phyloP scores from a whole-genome alignment of 2,329 filamentous ascomycete genomes.

The Colletotrichum sp. region DNA sequence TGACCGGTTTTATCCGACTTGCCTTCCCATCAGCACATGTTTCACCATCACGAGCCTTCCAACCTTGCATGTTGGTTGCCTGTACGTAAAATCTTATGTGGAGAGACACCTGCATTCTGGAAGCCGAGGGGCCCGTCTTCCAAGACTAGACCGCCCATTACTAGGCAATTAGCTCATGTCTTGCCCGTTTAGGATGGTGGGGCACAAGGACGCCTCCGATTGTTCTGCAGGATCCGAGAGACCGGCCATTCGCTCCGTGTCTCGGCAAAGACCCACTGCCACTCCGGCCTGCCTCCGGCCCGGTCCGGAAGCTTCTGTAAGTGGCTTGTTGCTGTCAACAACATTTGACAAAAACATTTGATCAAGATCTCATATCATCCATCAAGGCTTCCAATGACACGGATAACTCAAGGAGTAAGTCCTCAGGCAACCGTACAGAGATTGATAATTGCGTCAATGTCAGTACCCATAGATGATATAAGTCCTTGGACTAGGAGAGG shows the following conservation, averaged over 20 bases:
- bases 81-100: conserved; percentile 4
- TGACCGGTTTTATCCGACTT: background rate
- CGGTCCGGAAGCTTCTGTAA: background rate
- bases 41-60: conserved; percentile 18
- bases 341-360: background rate
- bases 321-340: background rate
- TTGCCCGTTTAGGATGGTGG: background rate
- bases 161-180: background rate
- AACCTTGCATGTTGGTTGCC: background rate
- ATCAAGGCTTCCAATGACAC: background rate
- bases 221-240: background rate
- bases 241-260: background rate
- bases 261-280: background rate
- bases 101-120: background rate
- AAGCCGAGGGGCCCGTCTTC: background rate
- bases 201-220: background rate
- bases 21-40: background rate
- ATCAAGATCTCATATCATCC: background rate
- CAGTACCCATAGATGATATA: too few relatives aligned
- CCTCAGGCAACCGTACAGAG: background rate
- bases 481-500: accelerated
- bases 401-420: background rate
- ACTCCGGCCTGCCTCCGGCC: background rate
- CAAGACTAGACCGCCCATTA: background rate
- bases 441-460: background rate